Conservation (phyloP, 163 green algal species). For the Coccomyxa subellipsoidea region DNA sequence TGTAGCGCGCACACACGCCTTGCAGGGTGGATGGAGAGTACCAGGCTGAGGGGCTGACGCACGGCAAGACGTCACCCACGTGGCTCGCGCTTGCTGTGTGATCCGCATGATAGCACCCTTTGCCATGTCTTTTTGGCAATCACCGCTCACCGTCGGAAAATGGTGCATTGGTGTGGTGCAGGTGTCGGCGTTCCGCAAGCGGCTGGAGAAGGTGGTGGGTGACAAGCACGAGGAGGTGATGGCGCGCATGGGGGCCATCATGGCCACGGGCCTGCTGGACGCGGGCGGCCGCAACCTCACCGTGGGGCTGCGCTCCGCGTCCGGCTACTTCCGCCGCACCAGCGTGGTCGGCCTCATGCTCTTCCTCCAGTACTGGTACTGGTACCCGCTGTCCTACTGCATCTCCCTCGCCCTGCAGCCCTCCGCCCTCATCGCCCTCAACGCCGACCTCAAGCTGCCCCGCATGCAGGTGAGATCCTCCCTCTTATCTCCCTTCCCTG, state of each 20-base stretch:
- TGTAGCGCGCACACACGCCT: too few relatives aligned
- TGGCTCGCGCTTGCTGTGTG: too few relatives aligned
- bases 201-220: conserved; percentile 76
- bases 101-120: too few relatives aligned
- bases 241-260: conserved; percentile 90
- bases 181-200: conserved; percentile 72
- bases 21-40: too few relatives aligned
- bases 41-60: too few relatives aligned
- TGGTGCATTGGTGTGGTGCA: too few relatives aligned
- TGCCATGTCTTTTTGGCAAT: too few relatives aligned
- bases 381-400: conserved; percentile 93
- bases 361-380: conserved; percentile 95
- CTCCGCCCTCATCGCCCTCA: conserved; percentile 86
- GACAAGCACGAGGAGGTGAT: conserved; percentile 95
- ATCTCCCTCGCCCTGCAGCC: conserved; percentile 82
- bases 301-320: conserved; percentile 69
- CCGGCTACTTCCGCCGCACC: conserved; percentile 85
- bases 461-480: conserved; percentile 49
- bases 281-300: conserved; percentile 91
- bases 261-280: conserved; percentile 85
- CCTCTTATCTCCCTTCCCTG: neutral
- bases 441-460: conserved; percentile 79
- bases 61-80: too few relatives aligned
- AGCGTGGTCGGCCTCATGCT: conserved; percentile 86
- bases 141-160: too few relatives aligned